These are phyloP conservation scores for Penicillium brasilianum DNA, from an alignment of 2,329 filamentous ascomycete species.

Conservation along the genomic window DNA sequence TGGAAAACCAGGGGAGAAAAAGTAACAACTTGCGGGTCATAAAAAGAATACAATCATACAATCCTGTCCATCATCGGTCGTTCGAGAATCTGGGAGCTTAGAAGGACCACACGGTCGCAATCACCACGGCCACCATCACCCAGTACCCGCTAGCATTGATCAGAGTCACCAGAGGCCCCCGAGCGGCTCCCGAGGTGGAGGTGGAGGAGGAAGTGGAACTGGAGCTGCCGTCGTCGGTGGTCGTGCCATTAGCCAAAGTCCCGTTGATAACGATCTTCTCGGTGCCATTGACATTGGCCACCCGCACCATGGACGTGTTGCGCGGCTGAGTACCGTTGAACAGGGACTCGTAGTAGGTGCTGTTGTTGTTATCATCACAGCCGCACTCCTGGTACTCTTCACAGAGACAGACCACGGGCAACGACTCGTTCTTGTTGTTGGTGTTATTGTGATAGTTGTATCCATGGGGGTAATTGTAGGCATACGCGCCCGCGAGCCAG, in stretches of 20 bases:
- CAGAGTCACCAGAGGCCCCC: slow-evolving; percentile 26
- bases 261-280: slow-evolving; percentile 55
- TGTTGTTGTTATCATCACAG: slow-evolving; percentile 59
- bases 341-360: slow-evolving; percentile 49
- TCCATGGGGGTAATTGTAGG: slow-evolving; percentile 58
- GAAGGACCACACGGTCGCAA: slow-evolving; percentile 39
- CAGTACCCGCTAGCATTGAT: slow-evolving; percentile 49
- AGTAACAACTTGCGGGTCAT: not conserved
- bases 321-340: slow-evolving; percentile 47
- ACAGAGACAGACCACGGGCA: slow-evolving; percentile 63
- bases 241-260: slow-evolving; percentile 53
- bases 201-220: slow-evolving; percentile 14
- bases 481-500: slow-evolving; percentile 62
- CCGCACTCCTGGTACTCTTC: slow-evolving; percentile 60
- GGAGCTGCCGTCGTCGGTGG: slow-evolving; percentile 38
- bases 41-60: slow-evolving; percentile 7
- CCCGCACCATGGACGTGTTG: slow-evolving; percentile 47
- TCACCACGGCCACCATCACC: slow-evolving; percentile 47
- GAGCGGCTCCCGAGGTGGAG: slow-evolving; percentile 25
- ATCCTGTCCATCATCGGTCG: not conserved
- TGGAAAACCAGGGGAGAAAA: not conserved
- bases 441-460: slow-evolving; percentile 55
- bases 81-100: slow-evolving; percentile 16
- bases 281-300: slow-evolving; percentile 50
- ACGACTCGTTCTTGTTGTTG: slow-evolving; percentile 53